Base-by-base conservation (phyloP, 768 basidiomycete species). In the Podaxis sp. region DNA sequence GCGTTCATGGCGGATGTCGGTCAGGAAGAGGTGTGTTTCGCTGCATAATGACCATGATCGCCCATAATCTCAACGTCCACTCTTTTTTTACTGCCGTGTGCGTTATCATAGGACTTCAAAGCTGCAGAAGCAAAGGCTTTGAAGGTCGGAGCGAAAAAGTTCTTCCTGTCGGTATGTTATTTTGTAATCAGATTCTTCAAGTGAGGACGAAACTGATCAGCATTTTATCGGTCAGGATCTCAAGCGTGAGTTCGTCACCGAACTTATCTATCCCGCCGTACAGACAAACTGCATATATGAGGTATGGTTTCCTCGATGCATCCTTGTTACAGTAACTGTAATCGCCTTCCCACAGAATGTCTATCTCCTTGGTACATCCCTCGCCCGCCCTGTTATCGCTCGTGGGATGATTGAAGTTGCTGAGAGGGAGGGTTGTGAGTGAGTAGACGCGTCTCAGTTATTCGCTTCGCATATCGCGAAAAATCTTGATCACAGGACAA, bases 201-300 rank as follows among this genome's bases (percentile, higher is more conserved):
- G n/a, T 49, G 11, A n/a, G 20, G 12, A 26, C 7, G 4, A n/a
- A 30, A 17, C 33, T 51, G 15, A 59, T 40, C 15, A 3, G 2
- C 26, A 48, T 61, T 15, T 64, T 30, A n/a, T 52, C 26, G 13
- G 56, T 30, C 66, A 96, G 93, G 96, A 99, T 74, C 80, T 98
- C 70, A 95, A 88, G 74, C 86, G 90, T 65, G 97, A 99, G 77
- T 99, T 99, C 70, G 84, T 99, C 54, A 93, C 90, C 50, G 92
- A 98, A 73, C 85, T 99, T 67, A 98, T 99, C 74, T 99, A 96
- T 77, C 97, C 97, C 26, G 96, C 97, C 49, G 88, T 99, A 13
- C 97, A 99, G 78, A 95, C 94, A 64, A 99, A 99, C 78, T 91
- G 90, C 78, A 99, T 99, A 78, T 99, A 99, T 78, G 97, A 99